These are phyloP conservation scores for Marsdenia floribunda DNA, from an alignment of 257 asterid genomes.

Conservation along the genomic window DNA sequence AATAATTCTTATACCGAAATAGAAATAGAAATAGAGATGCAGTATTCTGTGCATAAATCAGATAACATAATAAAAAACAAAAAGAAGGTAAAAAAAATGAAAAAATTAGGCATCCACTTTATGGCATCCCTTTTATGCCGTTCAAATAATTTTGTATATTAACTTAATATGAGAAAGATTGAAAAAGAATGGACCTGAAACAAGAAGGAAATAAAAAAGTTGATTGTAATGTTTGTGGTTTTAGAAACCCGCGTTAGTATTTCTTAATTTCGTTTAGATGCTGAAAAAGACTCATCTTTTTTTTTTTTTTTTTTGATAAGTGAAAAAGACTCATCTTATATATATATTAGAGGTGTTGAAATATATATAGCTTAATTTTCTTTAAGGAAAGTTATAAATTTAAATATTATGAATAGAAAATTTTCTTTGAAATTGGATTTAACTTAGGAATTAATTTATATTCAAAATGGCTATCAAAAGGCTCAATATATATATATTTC, in stretches of 20 bases:
- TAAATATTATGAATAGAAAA: too few species aligned
- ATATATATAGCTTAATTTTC: too few species aligned
- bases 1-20: not conserved
- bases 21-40: not conserved
- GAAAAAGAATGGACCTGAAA: not conserved
- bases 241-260: not conserved
- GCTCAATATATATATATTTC: too few species aligned
- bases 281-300: not conserved
- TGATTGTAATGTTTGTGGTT: conserved; percentile 5
- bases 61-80: not conserved
- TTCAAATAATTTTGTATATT: not conserved
- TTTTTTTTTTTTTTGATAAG: too few species aligned
- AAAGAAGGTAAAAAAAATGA: too few species aligned
- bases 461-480: too few species aligned
- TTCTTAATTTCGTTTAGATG: not conserved
- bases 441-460: too few species aligned
- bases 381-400: too few species aligned
- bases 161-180: not conserved
- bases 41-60: not conserved
- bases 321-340: not conserved
- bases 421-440: too few species aligned
- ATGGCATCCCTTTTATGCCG: not conserved
- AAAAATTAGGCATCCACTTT: conserved; percentile 4
- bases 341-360: not conserved
- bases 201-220: not conserved